Evolutionary conservation across 2,329 filamentous ascomycete species (phyloP).

Genomic region (Penicillium brasilianum): DNA sequence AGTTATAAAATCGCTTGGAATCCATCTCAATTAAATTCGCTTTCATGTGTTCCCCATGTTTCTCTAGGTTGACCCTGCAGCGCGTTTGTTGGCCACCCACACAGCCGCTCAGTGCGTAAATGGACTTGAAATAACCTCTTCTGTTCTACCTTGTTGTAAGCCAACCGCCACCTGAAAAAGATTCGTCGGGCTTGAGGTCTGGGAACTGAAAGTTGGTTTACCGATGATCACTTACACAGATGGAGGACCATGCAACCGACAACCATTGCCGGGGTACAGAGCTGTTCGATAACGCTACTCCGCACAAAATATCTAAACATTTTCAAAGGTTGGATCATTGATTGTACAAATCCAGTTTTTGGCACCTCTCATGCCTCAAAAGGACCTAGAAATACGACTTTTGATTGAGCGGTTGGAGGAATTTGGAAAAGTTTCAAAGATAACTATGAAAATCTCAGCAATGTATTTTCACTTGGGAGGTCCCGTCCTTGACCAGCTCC

Average conservation of each 20-base stretch:
- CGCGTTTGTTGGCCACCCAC: constrained; percentile 30
- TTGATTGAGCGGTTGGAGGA: too few species aligned
- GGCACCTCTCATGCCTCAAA: too few species aligned
- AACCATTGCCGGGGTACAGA: constrained; percentile 33
- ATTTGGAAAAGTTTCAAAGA: too few species aligned
- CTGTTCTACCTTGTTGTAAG: constrained; percentile 31
- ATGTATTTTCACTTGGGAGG: too few species aligned
- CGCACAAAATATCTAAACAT: constrained; percentile 26
- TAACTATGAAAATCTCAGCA: too few species aligned
- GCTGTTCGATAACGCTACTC: constrained; percentile 30
- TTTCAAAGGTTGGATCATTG: too few species aligned
- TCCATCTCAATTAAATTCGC: background rate
- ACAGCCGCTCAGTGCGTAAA: constrained; percentile 23
- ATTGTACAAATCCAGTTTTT: too few species aligned
- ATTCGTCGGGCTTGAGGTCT: background rate
- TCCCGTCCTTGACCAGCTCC: too few species aligned
- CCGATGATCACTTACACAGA: constrained; percentile 21
- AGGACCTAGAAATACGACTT: too few species aligned
- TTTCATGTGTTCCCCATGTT: constrained; percentile 21
- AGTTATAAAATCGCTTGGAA: too few species aligned
- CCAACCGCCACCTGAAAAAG: constrained; percentile 28
- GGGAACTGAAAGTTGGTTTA: background rate
- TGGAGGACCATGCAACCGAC: constrained; percentile 32
- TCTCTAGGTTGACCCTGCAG: constrained; percentile 28
- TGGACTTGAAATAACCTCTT: constrained; percentile 30